Evolutionary conservation across 352 stramenopile genomes (phyloP).

Genomic region (Pythium dissimile): DNA sequence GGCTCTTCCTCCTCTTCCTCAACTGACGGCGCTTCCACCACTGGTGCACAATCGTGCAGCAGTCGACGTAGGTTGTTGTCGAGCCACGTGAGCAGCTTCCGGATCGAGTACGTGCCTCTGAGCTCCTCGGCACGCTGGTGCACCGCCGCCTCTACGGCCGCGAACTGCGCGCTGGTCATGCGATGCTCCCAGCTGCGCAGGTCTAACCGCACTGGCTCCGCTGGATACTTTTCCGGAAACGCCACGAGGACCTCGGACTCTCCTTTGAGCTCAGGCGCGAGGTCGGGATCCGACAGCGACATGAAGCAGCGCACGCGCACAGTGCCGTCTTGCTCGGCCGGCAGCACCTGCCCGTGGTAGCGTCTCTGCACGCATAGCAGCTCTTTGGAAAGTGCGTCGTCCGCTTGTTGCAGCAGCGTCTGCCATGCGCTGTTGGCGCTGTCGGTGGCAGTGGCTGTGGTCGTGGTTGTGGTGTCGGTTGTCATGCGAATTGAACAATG

Average conservation of each 20-base stretch:
- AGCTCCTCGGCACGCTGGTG: constrained; percentile 34
- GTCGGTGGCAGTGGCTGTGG: neutral
- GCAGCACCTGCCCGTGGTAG: constrained; percentile 44
- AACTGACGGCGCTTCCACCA: neutral
- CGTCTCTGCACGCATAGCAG: constrained; percentile 63
- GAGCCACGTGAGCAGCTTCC: constrained; percentile 79
- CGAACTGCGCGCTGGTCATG: constrained; percentile 34
- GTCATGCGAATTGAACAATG: constrained; percentile 7
- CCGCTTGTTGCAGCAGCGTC: constrained; percentile 11
- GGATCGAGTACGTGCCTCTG: constrained; percentile 44
- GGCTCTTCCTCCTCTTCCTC: neutral
- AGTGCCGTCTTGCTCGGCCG: neutral
- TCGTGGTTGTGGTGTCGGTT: neutral
- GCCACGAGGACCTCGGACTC: constrained; percentile 53
- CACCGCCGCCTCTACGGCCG: constrained; percentile 34
- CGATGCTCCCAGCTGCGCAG: constrained; percentile 48
- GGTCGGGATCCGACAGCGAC: constrained; percentile 58
- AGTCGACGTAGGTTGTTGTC: constrained; percentile 73
- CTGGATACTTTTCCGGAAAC: constrained; percentile 53
- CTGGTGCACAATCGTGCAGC: constrained; percentile 16
- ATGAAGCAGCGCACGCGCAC: constrained; percentile 42
- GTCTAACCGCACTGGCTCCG: constrained; percentile 40
- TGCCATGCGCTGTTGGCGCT: constrained; percentile 3
- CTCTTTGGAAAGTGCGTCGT: constrained; percentile 34
- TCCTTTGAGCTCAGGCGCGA: constrained; percentile 46